A percentile compares a stretch with the other conserved stretches of the same genome.
phyloP scores from a whole-genome alignment of 495 filamentous ascomycete species.

The Daldinia decipiens region DNA sequence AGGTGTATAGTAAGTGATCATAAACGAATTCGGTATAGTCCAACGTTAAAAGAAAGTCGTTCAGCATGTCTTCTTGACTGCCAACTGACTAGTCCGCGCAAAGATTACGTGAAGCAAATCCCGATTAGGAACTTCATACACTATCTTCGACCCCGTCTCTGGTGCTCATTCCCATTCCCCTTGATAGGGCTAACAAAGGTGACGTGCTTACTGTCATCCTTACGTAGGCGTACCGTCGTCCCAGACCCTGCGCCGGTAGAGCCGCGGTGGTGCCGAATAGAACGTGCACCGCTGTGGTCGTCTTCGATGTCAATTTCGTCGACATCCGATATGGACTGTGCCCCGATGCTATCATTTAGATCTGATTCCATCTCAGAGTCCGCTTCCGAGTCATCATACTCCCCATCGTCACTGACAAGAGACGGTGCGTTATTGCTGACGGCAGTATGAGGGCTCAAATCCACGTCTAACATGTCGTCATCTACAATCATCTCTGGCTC shows the following conservation, averaged over 20 bases:
- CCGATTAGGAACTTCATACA: neutral
- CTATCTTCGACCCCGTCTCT: constrained; percentile 43
- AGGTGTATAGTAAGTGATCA: constrained; percentile 38
- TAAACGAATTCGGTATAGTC: constrained; percentile 38
- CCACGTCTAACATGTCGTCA: constrained; percentile 64
- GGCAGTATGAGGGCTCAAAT: constrained; percentile 81
- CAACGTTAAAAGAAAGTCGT: constrained; percentile 25
- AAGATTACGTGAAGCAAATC: constrained; percentile 1
- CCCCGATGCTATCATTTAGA: constrained; percentile 53
- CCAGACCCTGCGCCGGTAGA: constrained; percentile 44
- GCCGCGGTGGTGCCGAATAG: constrained; percentile 51
- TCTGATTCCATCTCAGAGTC: constrained; percentile 57
- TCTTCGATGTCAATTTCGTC: constrained; percentile 61
- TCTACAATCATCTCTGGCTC: constrained; percentile 56
- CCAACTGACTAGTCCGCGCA: constrained; percentile 10
- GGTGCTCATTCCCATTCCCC: constrained; percentile 47
- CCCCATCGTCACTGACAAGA: constrained; percentile 86
- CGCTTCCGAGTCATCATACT: constrained; percentile 70
- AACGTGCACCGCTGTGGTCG: constrained; percentile 50
- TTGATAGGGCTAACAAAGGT: constrained; percentile 57
- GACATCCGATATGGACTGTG: constrained; percentile 58
- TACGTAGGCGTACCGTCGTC: constrained; percentile 53
- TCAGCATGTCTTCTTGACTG: constrained; percentile 7
- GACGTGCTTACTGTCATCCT: constrained; percentile 58
- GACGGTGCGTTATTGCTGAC: constrained; percentile 85